Conservation (phyloP, 2,329 filamentous ascomycete species). For the Beauveria asiatica region DNA sequence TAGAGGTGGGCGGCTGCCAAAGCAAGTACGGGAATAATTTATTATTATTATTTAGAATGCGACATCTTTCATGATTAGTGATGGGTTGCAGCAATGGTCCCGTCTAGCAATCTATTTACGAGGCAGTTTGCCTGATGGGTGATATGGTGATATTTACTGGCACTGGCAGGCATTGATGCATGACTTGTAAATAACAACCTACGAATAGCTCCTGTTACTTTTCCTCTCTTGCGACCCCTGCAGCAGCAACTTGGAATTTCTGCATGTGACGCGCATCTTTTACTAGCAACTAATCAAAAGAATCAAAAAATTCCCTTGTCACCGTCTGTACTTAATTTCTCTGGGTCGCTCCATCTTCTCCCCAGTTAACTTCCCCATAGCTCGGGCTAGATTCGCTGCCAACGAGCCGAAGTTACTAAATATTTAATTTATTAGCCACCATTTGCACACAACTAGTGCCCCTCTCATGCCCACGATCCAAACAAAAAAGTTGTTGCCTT, state of each 20-base stretch:
- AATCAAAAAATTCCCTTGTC: background rate
- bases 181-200: too few species aligned
- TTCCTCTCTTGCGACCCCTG: too few species aligned
- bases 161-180: too few species aligned
- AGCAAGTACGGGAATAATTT: background rate
- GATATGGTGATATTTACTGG: too few species aligned
- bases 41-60: too few species aligned
- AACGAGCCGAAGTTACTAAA: background rate
- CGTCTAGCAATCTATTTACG: background rate
- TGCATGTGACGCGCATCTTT: too few species aligned
- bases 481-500: background rate
- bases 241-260: too few species aligned
- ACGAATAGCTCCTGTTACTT: too few species aligned
- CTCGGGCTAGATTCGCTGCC: background rate
- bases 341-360: background rate
- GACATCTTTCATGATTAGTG: background rate
- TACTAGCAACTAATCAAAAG: too few species aligned
- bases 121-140: too few species aligned
- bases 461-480: background rate
- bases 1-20: background rate
- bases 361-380: constrained; percentile 1
- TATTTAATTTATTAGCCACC: too few species aligned
- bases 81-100: background rate
- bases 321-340: background rate
- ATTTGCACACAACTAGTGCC: background rate